Percentiles rank a stretch among this genome's conserved stretches.
These are phyloP conservation scores for Ogataea wickerhamii DNA, from an alignment of 805 yeast species.

Conservation along the genomic window DNA sequence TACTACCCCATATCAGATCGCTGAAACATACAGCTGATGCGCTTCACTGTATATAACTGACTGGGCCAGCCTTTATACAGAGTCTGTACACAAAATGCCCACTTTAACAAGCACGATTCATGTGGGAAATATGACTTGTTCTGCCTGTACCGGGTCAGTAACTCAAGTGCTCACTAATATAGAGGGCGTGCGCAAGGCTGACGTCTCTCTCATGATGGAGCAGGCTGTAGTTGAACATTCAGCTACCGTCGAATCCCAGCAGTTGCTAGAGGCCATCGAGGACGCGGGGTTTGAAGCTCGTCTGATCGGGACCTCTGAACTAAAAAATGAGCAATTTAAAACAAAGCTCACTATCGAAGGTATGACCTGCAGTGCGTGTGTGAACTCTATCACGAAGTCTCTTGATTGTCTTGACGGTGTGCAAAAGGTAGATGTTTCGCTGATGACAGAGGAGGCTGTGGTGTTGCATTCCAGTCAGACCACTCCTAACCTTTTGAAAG, in stretches of 20 bases:
- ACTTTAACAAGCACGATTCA: slow-evolving; percentile 18
- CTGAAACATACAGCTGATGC: too few relatives aligned
- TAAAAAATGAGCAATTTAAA: background rate
- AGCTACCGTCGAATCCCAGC: slow-evolving; percentile 28
- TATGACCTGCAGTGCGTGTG: slow-evolving; percentile 86
- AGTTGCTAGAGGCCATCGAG: slow-evolving; percentile 54
- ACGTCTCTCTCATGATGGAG: slow-evolving; percentile 72
- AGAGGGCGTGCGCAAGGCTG: slow-evolving; percentile 49
- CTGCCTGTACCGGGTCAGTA: slow-evolving; percentile 74
- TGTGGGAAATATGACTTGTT: slow-evolving; percentile 86
- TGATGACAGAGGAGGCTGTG: slow-evolving; percentile 70
- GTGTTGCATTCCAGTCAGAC: slow-evolving; percentile 44
- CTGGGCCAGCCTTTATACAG: too few relatives aligned
- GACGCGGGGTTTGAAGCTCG: slow-evolving; percentile 29
- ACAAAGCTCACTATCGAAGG: slow-evolving; percentile 44
- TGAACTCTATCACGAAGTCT: slow-evolving; percentile 49
- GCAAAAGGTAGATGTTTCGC: slow-evolving; percentile 55
- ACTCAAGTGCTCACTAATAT: slow-evolving; percentile 47
- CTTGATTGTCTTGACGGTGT: slow-evolving; percentile 21
- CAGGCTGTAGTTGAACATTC: slow-evolving; percentile 55
- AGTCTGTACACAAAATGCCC: slow-evolving; percentile 4
- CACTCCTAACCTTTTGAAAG: slow-evolving; percentile 40
- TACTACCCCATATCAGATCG: too few relatives aligned
- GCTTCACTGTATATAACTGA: too few relatives aligned
- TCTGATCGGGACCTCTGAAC: background rate